phyloP scores from a whole-genome alignment of 805 yeast genomes.

The Saccharomyces paradoxus region DNA sequence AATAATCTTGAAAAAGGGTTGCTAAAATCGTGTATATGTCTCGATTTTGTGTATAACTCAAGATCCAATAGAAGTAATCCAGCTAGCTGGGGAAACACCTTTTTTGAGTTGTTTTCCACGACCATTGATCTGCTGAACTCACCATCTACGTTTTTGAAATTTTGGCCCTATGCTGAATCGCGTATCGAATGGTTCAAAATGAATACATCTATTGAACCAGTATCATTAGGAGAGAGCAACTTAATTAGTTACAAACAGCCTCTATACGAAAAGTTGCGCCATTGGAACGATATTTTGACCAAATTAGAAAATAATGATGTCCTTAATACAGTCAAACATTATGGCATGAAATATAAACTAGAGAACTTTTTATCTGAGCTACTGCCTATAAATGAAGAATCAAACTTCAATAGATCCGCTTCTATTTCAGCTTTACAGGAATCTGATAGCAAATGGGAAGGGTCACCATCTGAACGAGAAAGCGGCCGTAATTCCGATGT shows the following conservation, averaged over 20 bases:
- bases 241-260: constrained; percentile 28
- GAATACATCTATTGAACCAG: constrained; percentile 7
- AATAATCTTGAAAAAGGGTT: background rate
- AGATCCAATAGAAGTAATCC: constrained; percentile 10
- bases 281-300: constrained; percentile 23
- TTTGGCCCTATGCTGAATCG: constrained; percentile 27
- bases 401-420: constrained; percentile 24
- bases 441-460: constrained; percentile 19
- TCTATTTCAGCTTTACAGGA: constrained; percentile 11
- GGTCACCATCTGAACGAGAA: constrained; percentile 10
- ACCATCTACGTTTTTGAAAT: constrained; percentile 18
- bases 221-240: constrained; percentile 16
- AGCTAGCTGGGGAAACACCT: constrained; percentile 16
- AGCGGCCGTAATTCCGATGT: constrained; percentile 6
- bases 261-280: constrained; percentile 23
- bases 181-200: constrained; percentile 26
- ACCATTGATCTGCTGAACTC: constrained; percentile 16
- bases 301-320: constrained; percentile 14
- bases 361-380: constrained; percentile 22
- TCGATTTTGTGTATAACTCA: constrained; percentile 24
- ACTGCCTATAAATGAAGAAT: constrained; percentile 23
- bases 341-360: constrained; percentile 19
- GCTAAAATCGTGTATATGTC: constrained; percentile 7
- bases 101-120: constrained; percentile 19
- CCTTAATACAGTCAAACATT: constrained; percentile 21